These are phyloP conservation scores for Alternaria hordeiaustralica DNA, from an alignment of 2,329 filamentous ascomycete genomes.

Conservation along the genomic window DNA sequence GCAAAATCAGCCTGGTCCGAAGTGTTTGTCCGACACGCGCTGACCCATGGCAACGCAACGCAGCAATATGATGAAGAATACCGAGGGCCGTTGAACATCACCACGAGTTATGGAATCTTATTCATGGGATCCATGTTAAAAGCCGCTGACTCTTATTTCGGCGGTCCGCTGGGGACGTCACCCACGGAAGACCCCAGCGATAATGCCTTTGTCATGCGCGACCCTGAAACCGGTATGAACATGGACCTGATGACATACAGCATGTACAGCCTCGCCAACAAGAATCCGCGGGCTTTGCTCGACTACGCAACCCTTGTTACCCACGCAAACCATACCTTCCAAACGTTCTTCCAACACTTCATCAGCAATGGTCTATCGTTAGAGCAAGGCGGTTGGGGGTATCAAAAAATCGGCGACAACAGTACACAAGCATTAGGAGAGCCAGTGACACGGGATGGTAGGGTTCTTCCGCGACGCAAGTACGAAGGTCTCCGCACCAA, in stretches of 20 bases:
- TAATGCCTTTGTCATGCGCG: conserved; percentile 31
- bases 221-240: conserved; percentile 27
- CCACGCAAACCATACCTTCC: conserved; percentile 29
- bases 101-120: conserved; percentile 13
- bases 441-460: conserved; percentile 7
- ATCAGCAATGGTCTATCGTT: conserved; percentile 12
- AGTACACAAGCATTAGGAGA: conserved; percentile 6
- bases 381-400: conserved; percentile 27
- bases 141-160: conserved; percentile 3
- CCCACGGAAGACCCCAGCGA: too few species aligned
- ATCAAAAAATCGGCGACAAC: conserved; percentile 31
- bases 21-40: conserved; percentile 6
- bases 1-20: neutral
- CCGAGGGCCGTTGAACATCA: conserved; percentile 11
- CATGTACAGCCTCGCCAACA: conserved; percentile 34
- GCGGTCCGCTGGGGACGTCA: neutral
- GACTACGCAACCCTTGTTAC: conserved; percentile 13
- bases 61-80: conserved; percentile 1
- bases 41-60: neutral
- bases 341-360: conserved; percentile 30
- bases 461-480: neutral
- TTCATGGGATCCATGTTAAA: conserved; percentile 20
- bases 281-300: conserved; percentile 24
- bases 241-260: conserved; percentile 42
- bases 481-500: conserved; percentile 14